A percentile compares a stretch with the other conserved stretches of the same genome.
Evolutionary conservation across 176 grass and related monocot genomes (phyloP).

Genomic region (Rhynchospora pubera): DNA sequence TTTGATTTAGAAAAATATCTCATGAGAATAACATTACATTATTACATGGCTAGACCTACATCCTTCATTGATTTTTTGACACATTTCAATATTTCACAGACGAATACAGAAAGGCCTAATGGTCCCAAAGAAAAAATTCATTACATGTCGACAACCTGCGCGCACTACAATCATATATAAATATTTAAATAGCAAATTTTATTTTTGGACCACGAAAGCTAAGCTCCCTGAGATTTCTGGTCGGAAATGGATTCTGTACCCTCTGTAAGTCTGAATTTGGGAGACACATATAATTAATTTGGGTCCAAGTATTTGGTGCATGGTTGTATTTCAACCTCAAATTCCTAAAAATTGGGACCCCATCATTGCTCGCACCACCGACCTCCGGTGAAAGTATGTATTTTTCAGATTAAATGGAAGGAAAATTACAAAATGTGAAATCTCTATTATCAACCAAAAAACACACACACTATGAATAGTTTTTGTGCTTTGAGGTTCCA

Average conservation of each 20-base stretch:
- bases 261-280: neutral
- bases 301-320: neutral
- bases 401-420: too few species aligned
- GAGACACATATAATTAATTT: constrained; percentile 18
- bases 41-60: too few species aligned
- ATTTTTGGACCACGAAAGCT: constrained; percentile 3
- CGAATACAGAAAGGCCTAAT: neutral
- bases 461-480: too few species aligned
- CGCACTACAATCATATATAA: neutral
- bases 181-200: constrained; percentile 1
- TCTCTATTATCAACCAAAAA: too few species aligned
- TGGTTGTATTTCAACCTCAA: neutral
- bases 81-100: neutral
- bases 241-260: neutral
- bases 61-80: too few species aligned
- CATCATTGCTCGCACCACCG: neutral
- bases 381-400: too few species aligned
- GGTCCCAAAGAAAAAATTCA: neutral
- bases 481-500: too few species aligned
- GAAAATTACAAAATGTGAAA: too few species aligned
- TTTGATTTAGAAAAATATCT: too few species aligned
- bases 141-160: neutral
- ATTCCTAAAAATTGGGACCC: neutral
- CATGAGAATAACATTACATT: too few species aligned
- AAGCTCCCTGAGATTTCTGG: neutral